A percentile compares a stretch with the other conserved stretches of the same genome.
Conservation (phyloP, 352 stramenopile genomes). For the Phytopythium oedochilum region DNA sequence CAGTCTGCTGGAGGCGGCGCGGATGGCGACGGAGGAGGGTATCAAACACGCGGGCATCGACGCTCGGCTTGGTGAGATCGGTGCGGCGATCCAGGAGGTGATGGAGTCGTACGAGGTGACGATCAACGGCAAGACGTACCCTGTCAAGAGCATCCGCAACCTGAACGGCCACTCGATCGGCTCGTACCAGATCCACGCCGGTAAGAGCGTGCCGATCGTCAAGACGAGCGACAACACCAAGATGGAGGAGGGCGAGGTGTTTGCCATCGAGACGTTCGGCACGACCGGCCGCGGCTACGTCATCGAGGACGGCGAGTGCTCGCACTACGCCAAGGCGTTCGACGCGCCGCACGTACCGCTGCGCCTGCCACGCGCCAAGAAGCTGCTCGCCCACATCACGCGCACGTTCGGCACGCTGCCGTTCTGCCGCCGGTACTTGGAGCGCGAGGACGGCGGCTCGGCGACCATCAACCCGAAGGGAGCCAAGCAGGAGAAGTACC, state of each 20-base stretch:
- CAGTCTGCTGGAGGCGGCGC: slow-evolving; percentile 86
- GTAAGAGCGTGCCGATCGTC: slow-evolving; percentile 97
- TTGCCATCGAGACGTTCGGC: slow-evolving; percentile 97
- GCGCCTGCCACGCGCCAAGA: slow-evolving; percentile 88
- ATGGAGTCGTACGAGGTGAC: slow-evolving; percentile 98
- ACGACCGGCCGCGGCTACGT: slow-evolving; percentile 86
- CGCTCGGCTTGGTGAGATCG: slow-evolving; percentile 94
- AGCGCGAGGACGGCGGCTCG: slow-evolving; percentile 96
- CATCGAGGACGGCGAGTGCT: slow-evolving; percentile 95
- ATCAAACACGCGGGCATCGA: slow-evolving; percentile 94
- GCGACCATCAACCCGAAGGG: slow-evolving; percentile 89
- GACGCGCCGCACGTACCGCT: slow-evolving; percentile 94
- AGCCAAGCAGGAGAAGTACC: slow-evolving; percentile 97
- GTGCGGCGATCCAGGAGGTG: slow-evolving; percentile 94
- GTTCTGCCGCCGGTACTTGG: slow-evolving; percentile 97
- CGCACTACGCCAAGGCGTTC: slow-evolving; percentile 98
- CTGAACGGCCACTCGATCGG: slow-evolving; percentile 98
- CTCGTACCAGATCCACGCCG: slow-evolving; percentile 95
- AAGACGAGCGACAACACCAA: slow-evolving; percentile 90
- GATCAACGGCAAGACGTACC: slow-evolving; percentile 95
- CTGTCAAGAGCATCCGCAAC: slow-evolving; percentile 95
- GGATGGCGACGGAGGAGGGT: slow-evolving; percentile 92
- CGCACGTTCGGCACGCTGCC: slow-evolving; percentile 99
- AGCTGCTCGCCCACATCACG: slow-evolving; percentile 96
- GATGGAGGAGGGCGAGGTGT: slow-evolving; percentile 98